Conservation (phyloP, 2,329 filamentous ascomycete genomes). For the Orbilia blumenaviensis region DNA sequence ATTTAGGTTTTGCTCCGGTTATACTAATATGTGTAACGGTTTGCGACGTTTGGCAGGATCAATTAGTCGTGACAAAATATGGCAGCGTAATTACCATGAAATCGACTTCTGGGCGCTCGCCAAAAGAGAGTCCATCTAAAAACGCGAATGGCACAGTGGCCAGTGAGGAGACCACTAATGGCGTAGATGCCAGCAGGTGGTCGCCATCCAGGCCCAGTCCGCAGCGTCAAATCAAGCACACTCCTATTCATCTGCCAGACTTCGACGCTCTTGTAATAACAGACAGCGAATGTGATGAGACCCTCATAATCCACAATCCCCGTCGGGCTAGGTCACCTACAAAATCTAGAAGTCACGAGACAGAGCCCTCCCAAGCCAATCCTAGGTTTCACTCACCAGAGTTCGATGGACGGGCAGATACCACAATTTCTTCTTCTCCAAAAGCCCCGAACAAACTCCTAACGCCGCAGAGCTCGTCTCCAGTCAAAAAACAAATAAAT, state of each 20-base stretch:
- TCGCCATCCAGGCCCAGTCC: constrained; percentile 25
- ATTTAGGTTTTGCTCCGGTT: too few species aligned
- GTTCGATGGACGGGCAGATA: background rate
- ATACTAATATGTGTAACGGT: too few species aligned
- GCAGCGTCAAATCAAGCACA: background rate
- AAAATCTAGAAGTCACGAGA: background rate
- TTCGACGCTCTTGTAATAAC: constrained; percentile 25
- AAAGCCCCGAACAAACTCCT: background rate
- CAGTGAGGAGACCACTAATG: background rate
- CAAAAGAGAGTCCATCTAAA: background rate
- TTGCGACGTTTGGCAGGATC: constrained; percentile 2
- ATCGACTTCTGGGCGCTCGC: background rate
- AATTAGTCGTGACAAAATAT: constrained; percentile 16
- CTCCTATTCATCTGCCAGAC: background rate
- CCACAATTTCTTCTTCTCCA: background rate
- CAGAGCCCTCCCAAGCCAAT: background rate
- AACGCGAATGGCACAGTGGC: background rate
- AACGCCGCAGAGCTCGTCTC: background rate
- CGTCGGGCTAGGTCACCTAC: background rate
- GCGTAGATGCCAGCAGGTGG: background rate
- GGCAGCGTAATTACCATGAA: constrained; percentile 31
- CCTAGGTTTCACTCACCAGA: background rate
- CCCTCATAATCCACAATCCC: background rate
- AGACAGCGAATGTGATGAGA: constrained; percentile 23
- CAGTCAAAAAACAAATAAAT: background rate